These are phyloP conservation scores for Neonectria ditissima DNA, from an alignment of 2,329 filamentous ascomycete species.

Conservation along the genomic window DNA sequence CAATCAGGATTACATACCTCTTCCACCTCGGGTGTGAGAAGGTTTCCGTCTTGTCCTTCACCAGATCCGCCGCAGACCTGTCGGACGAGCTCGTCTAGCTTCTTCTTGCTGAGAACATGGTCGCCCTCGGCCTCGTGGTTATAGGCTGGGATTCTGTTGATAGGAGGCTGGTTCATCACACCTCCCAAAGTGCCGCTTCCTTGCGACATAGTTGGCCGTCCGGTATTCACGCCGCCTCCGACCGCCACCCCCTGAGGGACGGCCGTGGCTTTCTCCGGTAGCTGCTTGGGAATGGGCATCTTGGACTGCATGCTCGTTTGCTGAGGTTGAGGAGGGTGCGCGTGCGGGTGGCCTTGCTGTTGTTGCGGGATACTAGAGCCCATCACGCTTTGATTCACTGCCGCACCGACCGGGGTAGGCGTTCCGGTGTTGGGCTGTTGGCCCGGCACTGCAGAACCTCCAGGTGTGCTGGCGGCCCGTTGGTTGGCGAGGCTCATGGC, in stretches of 20 bases:
- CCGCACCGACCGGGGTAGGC: conserved; percentile 44
- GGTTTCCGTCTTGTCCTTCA: conserved; percentile 79
- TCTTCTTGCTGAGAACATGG: conserved; percentile 96
- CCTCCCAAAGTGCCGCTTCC: conserved; percentile 82
- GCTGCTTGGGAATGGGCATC: conserved; percentile 84
- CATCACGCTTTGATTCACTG: conserved; percentile 49
- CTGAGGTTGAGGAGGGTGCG: conserved; percentile 59
- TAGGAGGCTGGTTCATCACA: conserved; percentile 87
- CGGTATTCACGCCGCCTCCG: conserved; percentile 67
- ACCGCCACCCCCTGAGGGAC: conserved; percentile 81
- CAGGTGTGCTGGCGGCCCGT: conserved; percentile 51
- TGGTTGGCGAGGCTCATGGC: conserved; percentile 64
- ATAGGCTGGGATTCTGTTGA: conserved; percentile 84
- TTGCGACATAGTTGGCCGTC: conserved; percentile 86
- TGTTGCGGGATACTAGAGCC: conserved; percentile 47
- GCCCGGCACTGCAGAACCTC: conserved; percentile 45
- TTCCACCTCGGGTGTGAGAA: conserved; percentile 91
- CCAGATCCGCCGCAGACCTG: conserved; percentile 88
- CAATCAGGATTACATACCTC: conserved; percentile 72
- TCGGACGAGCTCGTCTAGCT: conserved; percentile 92
- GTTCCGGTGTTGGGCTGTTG: conserved; percentile 48
- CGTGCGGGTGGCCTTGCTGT: conserved; percentile 59
- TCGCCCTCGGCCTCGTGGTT: conserved; percentile 93
- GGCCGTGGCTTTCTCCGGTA: conserved; percentile 75
- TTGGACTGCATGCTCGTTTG: conserved; percentile 65